Base-by-base conservation (phyloP, 768 basidiomycete genomes). In the Terana coerulea region DNA sequence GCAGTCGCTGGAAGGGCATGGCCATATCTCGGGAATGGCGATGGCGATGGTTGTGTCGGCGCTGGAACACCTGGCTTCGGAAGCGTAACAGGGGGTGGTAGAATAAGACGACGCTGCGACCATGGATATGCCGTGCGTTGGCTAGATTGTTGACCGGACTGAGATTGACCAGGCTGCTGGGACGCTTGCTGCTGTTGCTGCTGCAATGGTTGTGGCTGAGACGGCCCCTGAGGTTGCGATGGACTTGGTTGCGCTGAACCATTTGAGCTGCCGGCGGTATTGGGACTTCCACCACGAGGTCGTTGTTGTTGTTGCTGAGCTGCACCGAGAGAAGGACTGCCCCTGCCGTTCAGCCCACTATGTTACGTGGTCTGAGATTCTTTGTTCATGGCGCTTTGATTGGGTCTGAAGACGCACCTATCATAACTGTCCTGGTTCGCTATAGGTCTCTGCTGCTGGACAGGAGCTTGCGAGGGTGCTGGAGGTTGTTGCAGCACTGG, bases 21-120 rank as follows among this genome's bases (percentile, higher is more conserved):
- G 22, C 95, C 97, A 64, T 98, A 99, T 35, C 95, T 85, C 22
- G 97, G 95, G 68, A 98, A 98, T 0, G 95, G 95, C 1, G 86
- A 84, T 0, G 91, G 86, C 0, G 91, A 92, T 2, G 84, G 83
- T 1, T 80, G 72, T 0, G 79, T 80, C 8, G 86, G 78, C n/a
- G 81, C 77, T 0, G 74, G 75, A 46, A 80, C 70, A 39, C 81
- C 84, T 11, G 84, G 83, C 57, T 84, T 88, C 44, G 75, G 73
- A 43, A 88, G 71, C 17, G 80, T 67, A 11, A 80, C 71, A 0
- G 88, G 88, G 2, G 90, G 85, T 0, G 81, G 78, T 19, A 93
- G 78, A 28, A 71, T 64, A 48, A 94, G 79, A 6, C 86, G 82
- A 11, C 86, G 83, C 39, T 86, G 80, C 10, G 89, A 81, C 91